phyloP scores from a whole-genome alignment of 2,329 filamentous ascomycete species.

The Sporothrix brunneoviolacea region DNA sequence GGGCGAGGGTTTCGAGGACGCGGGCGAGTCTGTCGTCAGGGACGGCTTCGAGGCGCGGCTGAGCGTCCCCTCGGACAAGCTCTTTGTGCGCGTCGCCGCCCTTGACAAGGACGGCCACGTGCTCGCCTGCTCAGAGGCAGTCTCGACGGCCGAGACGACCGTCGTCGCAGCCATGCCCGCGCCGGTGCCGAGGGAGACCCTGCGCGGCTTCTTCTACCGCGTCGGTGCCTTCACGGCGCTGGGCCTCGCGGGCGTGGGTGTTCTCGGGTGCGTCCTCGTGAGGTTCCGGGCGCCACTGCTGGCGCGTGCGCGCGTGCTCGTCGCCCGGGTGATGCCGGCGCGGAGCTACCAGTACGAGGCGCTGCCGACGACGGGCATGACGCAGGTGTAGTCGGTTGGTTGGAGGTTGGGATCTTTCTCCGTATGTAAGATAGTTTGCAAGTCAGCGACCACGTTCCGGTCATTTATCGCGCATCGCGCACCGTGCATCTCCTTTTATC shows the following conservation, averaged over 20 bases:
- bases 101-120: neutral
- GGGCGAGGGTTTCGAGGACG: neutral
- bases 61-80: neutral
- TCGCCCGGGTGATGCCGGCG: neutral
- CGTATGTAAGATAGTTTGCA: no score
- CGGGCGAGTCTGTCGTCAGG: neutral
- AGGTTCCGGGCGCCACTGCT: neutral
- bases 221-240: neutral
- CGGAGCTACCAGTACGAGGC: slow-evolving; percentile 4
- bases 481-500: no score
- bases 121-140: neutral
- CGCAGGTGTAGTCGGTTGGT: neutral
- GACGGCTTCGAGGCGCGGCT: neutral
- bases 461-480: no score
- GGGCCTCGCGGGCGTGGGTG: neutral
- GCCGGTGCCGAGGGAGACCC: neutral
- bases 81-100: slow-evolving; percentile 5
- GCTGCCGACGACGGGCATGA: slow-evolving; percentile 3
- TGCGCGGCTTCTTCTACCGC: neutral
- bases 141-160: neutral
- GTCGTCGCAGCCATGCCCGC: slow-evolving; percentile 4
- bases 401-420: no score
- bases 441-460: no score
- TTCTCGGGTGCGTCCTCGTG: neutral
- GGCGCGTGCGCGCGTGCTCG: neutral